phyloP scores from a whole-genome alignment of 2,329 filamentous ascomycete species.

The Fusarium albosuccineum region DNA sequence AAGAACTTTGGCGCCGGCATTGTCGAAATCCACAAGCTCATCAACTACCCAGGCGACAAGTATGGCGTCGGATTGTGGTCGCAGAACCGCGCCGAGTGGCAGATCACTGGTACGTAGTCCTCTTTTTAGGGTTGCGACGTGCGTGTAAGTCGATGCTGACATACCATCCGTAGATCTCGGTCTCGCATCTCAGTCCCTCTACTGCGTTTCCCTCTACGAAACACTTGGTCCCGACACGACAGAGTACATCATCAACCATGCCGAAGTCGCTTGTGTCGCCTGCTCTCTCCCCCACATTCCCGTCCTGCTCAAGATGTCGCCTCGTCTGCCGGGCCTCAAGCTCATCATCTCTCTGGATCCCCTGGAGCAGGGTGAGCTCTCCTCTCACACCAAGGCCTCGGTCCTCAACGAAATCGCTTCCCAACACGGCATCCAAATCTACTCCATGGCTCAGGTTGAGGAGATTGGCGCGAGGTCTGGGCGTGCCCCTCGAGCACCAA shows the following conservation, averaged over 20 bases:
- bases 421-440: slow-evolving; percentile 81
- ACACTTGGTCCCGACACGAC: slow-evolving; percentile 91
- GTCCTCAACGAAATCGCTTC: slow-evolving; percentile 81
- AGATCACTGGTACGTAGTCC: slow-evolving; percentile 73
- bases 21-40: slow-evolving; percentile 81
- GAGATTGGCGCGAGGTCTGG: slow-evolving; percentile 79
- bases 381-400: slow-evolving; percentile 82
- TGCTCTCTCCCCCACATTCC: slow-evolving; percentile 86
- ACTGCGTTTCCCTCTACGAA: slow-evolving; percentile 94
- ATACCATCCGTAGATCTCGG: slow-evolving; percentile 74
- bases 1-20: slow-evolving; percentile 89
- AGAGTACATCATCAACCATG: slow-evolving; percentile 96
- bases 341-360: slow-evolving; percentile 89
- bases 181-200: slow-evolving; percentile 88
- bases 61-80: slow-evolving; percentile 88
- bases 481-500: slow-evolving; percentile 77
- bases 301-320: slow-evolving; percentile 81
- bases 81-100: slow-evolving; percentile 89
- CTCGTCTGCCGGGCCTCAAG: slow-evolving; percentile 84
- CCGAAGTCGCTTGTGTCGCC: slow-evolving; percentile 79
- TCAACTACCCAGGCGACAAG: slow-evolving; percentile 72
- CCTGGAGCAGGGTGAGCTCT: slow-evolving; percentile 81
- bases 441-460: slow-evolving; percentile 85
- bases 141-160: slow-evolving; percentile 25
- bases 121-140: slow-evolving; percentile 12